Evolutionary conservation across 2,329 filamentous ascomycete species (phyloP), one percentile per base, ranked within the genome.

Genomic region (Raffaelea arxii): DNA sequence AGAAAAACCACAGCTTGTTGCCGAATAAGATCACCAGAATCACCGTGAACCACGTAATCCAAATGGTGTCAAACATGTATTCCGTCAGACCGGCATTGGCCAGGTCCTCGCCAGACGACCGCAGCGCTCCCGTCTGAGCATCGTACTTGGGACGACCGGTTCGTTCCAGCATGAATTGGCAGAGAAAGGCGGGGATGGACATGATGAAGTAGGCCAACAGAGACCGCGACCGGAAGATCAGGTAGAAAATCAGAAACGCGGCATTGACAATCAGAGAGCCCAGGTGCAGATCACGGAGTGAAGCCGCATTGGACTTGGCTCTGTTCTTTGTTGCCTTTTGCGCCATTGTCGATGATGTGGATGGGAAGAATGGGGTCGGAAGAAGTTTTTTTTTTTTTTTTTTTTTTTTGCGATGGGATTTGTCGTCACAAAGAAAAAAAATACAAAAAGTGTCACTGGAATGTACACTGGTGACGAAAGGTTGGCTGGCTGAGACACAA

Each of bases 31-130:
- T 75, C 14, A 83, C 89, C n/a, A 84, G 64, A 9, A 82, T 65
- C 36, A 87, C 70, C 46, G 82, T 85, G 11, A 78, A 81, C 82
- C 90, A 96, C 0, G 89, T 96, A 69, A 94, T 88, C 78, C 95
- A 97, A 45, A 95, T 71, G 43, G 95, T 78, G 67, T 98, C 92
- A 76, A 94, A 98, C 84, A 97, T 87, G 71, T 94, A 97, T 67
- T 96, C 92, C 11, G 91, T 97, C 70, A 98, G 68, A 4, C 92
- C 92, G 27, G 83, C 77, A 10, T 88, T 86, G 45, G 85, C 80
- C 44, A 98, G 77, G 63, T 98, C 92, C 62, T 97, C 90, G 38
- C 92, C 91, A 1, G 86, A 72, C 25, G 75, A 79, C 61, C 78
- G 81, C 51, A 97, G 71, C n/a, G 82, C 73, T 14, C 72, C 75